Evolutionary conservation across 2,329 filamentous ascomycete species (phyloP).

Genomic region (Lasiodiplodia citricola): DNA sequence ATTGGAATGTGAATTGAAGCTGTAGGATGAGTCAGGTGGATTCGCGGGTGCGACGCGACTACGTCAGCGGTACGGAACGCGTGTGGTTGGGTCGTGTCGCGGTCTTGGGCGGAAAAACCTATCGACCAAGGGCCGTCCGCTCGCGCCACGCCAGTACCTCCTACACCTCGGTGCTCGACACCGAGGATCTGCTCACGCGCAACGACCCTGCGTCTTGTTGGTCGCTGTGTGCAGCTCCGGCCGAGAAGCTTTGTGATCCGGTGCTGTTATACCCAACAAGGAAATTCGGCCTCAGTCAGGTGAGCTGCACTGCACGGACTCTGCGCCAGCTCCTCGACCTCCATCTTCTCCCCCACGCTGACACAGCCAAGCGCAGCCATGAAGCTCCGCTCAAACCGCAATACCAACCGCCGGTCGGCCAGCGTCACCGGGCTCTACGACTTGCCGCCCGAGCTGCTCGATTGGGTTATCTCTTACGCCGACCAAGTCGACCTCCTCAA

Average conservation of each 20-base stretch:
- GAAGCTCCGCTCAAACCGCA: neutral
- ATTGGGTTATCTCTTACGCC: conserved; percentile 12
- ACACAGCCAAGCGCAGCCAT: neutral
- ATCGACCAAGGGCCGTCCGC: neutral
- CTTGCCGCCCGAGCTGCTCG: conserved; percentile 20
- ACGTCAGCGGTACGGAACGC: neutral
- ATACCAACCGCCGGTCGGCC: neutral
- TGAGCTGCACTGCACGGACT: conserved; percentile 5
- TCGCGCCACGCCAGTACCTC: neutral
- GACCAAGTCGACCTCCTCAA: conserved; percentile 19
- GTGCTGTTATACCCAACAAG: neutral
- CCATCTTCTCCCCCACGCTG: neutral
- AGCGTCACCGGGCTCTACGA: neutral
- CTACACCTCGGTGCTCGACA: neutral
- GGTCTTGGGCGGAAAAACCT: neutral
- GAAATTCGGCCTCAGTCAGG: neutral
- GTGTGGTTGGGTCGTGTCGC: neutral
- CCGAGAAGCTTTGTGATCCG: neutral
- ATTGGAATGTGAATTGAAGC: no score
- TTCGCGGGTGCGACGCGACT: neutral
- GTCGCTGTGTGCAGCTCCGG: neutral
- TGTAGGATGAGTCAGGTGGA: neutral
- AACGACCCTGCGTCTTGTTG: neutral
- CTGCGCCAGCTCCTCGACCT: neutral
- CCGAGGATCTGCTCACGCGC: neutral